Evolutionary conservation across 352 stramenopile species (phyloP).

Genomic region (Globisporangium echinulatum): DNA sequence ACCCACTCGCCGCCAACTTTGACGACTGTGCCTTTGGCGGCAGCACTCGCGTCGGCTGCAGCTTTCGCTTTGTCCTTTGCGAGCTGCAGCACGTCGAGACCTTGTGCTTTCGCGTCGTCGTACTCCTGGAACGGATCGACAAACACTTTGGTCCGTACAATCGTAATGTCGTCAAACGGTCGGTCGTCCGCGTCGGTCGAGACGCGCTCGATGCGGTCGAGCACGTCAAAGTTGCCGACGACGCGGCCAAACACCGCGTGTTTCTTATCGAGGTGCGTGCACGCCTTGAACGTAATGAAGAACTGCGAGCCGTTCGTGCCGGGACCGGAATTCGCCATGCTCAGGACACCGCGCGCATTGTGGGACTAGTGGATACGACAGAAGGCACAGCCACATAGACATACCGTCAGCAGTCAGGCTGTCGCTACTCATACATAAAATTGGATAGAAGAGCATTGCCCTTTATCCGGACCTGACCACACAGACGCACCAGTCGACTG

Average conservation of each 20-base stretch:
- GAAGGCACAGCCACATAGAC: background rate
- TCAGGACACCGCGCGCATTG: constrained; percentile 87
- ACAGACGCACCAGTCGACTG: constrained; percentile 73
- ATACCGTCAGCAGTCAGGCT: background rate
- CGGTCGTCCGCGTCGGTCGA: constrained; percentile 74
- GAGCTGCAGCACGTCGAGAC: constrained; percentile 47
- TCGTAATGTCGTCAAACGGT: constrained; percentile 77
- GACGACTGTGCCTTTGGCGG: constrained; percentile 63
- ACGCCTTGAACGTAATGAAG: constrained; percentile 97
- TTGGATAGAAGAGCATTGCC: too few species aligned
- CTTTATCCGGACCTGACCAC: background rate
- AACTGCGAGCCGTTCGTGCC: constrained; percentile 98
- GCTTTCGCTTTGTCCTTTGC: constrained; percentile 34
- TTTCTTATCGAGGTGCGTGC: constrained; percentile 97
- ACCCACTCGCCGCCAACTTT: constrained; percentile 79
- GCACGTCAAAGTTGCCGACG: constrained; percentile 85
- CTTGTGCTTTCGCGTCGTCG: constrained; percentile 48
- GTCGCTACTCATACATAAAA: background rate
- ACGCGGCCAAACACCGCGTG: constrained; percentile 96
- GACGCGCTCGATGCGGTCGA: constrained; percentile 78
- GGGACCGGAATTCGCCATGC: constrained; percentile 96
- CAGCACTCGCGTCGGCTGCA: constrained; percentile 34
- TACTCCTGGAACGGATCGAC: constrained; percentile 88
- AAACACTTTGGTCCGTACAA: constrained; percentile 77
- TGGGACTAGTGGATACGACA: constrained; percentile 49